Conservation (phyloP, 164 flowering plant species). For the grape (Vitis vinifera) region DNA sequence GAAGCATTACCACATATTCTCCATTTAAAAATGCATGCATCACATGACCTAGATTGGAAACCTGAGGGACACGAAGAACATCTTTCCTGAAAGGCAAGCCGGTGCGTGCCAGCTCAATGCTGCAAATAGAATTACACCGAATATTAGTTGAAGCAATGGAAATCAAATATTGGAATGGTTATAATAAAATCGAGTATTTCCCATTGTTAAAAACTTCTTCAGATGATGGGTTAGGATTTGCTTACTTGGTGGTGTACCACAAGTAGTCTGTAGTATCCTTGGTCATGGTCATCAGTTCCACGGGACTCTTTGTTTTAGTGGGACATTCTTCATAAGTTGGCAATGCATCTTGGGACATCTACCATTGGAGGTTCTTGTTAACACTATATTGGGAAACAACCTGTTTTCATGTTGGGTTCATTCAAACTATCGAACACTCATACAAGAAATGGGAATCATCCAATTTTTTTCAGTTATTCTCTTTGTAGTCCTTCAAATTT, state of each 20-base stretch:
- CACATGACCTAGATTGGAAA: conserved; percentile 59
- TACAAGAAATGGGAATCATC: too few relatives aligned
- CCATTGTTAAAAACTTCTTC: neutral
- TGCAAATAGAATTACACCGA: conserved; percentile 14
- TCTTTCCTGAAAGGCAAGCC: conserved; percentile 47
- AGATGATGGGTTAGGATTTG: neutral
- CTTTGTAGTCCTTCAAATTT: too few relatives aligned
- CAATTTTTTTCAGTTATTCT: too few relatives aligned
- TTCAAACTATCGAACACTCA: too few relatives aligned
- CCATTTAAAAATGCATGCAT: conserved; percentile 62
- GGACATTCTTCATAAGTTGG: neutral
- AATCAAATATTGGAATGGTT: too few relatives aligned
- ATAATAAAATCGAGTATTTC: too few relatives aligned
- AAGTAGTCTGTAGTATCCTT: conserved; percentile 66
- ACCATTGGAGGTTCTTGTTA: neutral
- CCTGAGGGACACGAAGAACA: conserved; percentile 44
- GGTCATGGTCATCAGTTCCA: conserved; percentile 37
- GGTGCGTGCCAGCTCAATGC: conserved; percentile 30
- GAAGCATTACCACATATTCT: conserved; percentile 32
- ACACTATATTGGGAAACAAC: neutral
- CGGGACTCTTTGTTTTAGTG: neutral
- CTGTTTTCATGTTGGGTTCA: neutral
- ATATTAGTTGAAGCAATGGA: too few relatives aligned
- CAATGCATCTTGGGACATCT: too few relatives aligned
- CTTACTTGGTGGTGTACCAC: conserved; percentile 75